phyloP scores from a whole-genome alignment of 441 rosid genomes.

The Corymbia citriodora region DNA sequence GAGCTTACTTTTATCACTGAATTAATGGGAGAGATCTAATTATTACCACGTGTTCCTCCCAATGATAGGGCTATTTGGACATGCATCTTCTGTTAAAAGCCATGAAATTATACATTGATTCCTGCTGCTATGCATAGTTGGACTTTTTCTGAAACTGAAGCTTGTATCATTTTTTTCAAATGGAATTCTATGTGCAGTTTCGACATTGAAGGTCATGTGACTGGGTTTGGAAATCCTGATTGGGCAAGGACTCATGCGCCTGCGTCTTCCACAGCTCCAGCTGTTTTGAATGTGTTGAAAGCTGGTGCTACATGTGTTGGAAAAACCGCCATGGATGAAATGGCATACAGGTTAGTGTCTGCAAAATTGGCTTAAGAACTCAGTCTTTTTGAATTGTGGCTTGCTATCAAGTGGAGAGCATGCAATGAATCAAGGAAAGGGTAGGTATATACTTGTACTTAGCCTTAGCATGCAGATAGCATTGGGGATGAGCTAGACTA shows the following conservation, averaged over 20 bases:
- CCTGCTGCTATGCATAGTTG: background rate
- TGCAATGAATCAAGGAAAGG: background rate
- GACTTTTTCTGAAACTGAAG: background rate
- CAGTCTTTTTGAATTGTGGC: background rate
- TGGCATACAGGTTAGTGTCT: slow-evolving; percentile 80
- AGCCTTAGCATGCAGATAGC: background rate
- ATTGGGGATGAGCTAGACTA: background rate
- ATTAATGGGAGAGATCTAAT: background rate
- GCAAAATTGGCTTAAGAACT: background rate
- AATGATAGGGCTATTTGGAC: background rate
- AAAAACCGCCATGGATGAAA: slow-evolving; percentile 84
- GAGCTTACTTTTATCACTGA: background rate
- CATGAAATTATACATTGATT: background rate
- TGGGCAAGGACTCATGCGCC: slow-evolving; percentile 81
- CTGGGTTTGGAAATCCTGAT: slow-evolving; percentile 95
- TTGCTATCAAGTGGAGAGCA: background rate
- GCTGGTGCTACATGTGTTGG: slow-evolving; percentile 79
- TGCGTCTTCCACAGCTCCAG: slow-evolving; percentile 67
- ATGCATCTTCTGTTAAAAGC: background rate
- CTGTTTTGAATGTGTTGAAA: slow-evolving; percentile 50
- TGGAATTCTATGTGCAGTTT: slow-evolving; percentile 32
- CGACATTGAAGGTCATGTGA: slow-evolving; percentile 70
- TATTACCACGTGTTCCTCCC: background rate
- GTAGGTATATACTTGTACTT: background rate
- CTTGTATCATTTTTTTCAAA: background rate